Evolutionary conservation across 2,329 filamentous ascomycete species (phyloP).

Genomic region (Ophiostoma tasmaniense): DNA sequence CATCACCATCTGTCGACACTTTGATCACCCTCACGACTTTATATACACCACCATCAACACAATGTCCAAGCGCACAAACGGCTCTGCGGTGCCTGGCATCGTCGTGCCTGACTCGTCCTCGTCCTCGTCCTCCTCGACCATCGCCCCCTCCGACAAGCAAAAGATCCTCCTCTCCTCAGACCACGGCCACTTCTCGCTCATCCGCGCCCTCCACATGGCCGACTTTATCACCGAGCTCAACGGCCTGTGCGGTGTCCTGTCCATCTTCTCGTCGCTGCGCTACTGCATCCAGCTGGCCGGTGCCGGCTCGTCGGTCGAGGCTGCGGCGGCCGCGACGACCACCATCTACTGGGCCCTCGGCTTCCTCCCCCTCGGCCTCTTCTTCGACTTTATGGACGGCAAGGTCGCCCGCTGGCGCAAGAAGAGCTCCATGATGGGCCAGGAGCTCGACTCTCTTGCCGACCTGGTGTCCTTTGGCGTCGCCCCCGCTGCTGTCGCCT

Average conservation of each 20-base stretch:
- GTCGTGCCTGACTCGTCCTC: not conserved
- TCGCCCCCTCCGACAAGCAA: slow-evolving; percentile 55
- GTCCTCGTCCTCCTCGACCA: not conserved
- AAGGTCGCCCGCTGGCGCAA: slow-evolving; percentile 93
- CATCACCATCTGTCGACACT: not conserved
- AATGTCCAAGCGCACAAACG: not conserved
- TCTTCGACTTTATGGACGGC: slow-evolving; percentile 98
- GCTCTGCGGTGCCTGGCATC: not conserved
- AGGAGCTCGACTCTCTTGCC: slow-evolving; percentile 91
- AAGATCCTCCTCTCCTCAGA: slow-evolving; percentile 62
- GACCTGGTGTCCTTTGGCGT: slow-evolving; percentile 96
- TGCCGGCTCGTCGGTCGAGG: not conserved
- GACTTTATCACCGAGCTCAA: slow-evolving; percentile 79
- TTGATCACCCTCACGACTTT: not conserved
- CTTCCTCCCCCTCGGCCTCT: slow-evolving; percentile 86
- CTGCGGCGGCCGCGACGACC: slow-evolving; percentile 44
- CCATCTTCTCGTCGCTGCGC: slow-evolving; percentile 86
- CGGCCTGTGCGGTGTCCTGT: slow-evolving; percentile 85
- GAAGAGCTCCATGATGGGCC: slow-evolving; percentile 96
- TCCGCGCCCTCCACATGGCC: slow-evolving; percentile 65
- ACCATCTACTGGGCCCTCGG: slow-evolving; percentile 75
- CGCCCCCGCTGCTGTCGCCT: slow-evolving; percentile 77
- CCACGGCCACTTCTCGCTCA: slow-evolving; percentile 63
- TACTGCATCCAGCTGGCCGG: slow-evolving; percentile 61
- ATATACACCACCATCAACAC: not conserved